Evolutionary conservation across 2,329 filamentous ascomycete species (phyloP), one percentile per base, ranked within the genome.

Genomic region (Cladosporium sp.): DNA sequence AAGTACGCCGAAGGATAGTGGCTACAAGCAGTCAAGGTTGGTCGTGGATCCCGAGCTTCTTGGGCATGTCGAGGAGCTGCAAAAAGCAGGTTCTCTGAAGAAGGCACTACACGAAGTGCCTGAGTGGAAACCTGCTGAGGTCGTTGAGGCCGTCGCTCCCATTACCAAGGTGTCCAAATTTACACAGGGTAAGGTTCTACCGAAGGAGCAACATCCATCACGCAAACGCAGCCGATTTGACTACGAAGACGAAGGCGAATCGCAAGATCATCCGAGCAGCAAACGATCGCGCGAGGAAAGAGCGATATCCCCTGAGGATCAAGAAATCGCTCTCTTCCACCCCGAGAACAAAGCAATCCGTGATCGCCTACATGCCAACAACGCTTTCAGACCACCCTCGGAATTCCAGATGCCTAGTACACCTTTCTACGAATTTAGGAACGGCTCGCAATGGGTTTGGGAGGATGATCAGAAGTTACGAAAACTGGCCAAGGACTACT

Each of bases 321-420:
- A 84, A 1, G 87, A 92, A 67, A 92, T 97, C 66, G 93, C 94
- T 1, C 82, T 99, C 0, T 99, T 99, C 79, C 88, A 92, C 69
- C 88, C 92, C 0, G 92, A 96, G 67, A 94, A 96, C 81, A 96
- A 94, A 77, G 86, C 89, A 64, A 93, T 97, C 49, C 88, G 94
- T 66, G 94, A 98, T 75, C 87, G 95, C 18, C 86, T 99, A 5
- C 92, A 97, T 75, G 92, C 92, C 11, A 91, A 92, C 10, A 93
- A 97, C 77, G 92, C 94, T 68, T 98, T 99, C 82, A 86, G 93
- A 64, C 95, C 95, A 18, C 95, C 95, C 0, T 93, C 92, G 0
- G 94, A 98, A 76, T 90, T 93, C 75, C 86, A 88, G 0, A 98
- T 98, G 93, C 95, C 95, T 0, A 87, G 90, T 1, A 90, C 94